phyloP scores from a whole-genome alignment of 371 early-diverging fungal species.

The Funneliformis caledonium region DNA sequence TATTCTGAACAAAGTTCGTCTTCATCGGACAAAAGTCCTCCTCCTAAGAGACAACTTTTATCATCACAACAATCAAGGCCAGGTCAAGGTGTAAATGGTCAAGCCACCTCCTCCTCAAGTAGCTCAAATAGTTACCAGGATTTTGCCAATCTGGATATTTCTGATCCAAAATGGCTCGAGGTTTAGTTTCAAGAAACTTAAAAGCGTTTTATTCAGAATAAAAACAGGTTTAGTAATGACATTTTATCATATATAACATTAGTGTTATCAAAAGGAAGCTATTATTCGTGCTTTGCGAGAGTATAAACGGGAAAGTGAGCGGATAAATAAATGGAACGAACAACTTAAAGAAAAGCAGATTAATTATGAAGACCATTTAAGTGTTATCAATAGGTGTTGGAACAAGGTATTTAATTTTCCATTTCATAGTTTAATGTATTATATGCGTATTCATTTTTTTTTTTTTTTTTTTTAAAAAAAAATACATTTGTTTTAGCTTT shows the following conservation, averaged over 20 bases:
- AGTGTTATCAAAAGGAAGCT: slow-evolving; percentile 78
- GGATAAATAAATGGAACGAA: slow-evolving; percentile 49
- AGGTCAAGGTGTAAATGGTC: not conserved
- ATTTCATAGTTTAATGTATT: not conserved
- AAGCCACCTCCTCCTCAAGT: not conserved
- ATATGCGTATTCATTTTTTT: not conserved
- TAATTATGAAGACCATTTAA: slow-evolving; percentile 46
- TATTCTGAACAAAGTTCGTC: not conserved
- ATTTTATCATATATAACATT: not conserved
- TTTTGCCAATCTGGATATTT: slow-evolving; percentile 27
- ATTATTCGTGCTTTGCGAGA: slow-evolving; percentile 83
- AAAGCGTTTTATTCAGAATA: not conserved
- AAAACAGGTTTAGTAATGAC: not conserved
- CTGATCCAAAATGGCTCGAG: slow-evolving; percentile 35
- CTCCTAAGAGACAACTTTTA: slow-evolving; percentile 3
- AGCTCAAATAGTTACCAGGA: not conserved
- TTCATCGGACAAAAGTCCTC: not conserved
- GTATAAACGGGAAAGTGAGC: slow-evolving; percentile 67
- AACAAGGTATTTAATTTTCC: slow-evolving; percentile 44
- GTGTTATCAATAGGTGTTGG: slow-evolving; percentile 49
- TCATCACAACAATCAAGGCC: not conserved
- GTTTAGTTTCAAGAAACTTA: not conserved
- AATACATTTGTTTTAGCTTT: slow-evolving; percentile 41
- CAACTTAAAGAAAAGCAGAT: slow-evolving; percentile 53
- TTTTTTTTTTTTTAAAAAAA: not conserved